phyloP scores from a whole-genome alignment of 257 asterid genomes.

The Sherardia arvensis region DNA sequence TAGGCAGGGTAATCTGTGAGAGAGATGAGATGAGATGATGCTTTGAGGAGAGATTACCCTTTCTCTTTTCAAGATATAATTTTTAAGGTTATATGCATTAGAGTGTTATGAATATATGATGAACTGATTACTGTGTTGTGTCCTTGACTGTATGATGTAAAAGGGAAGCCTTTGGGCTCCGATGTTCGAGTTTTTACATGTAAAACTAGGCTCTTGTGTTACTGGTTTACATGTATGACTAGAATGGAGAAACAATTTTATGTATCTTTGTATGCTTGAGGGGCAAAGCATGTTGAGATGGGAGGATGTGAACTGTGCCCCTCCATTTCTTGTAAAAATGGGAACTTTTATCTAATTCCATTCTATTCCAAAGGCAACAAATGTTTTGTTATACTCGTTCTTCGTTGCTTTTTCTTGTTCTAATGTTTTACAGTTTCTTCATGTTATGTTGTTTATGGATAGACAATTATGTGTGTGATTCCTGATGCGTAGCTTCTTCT shows the following conservation, averaged over 20 bases:
- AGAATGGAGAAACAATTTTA: constrained; percentile 5
- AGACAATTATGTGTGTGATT: too few relatives aligned
- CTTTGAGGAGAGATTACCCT: constrained; percentile 4
- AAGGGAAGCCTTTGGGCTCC: background rate
- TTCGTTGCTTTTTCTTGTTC: too few relatives aligned
- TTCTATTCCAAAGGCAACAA: constrained; percentile 4
- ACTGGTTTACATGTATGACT: constrained; percentile 16
- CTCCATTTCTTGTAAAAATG: constrained; percentile 15
- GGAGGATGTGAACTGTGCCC: constrained; percentile 12
- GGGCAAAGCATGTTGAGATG: constrained; percentile 8
- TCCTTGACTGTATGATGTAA: constrained; percentile 14
- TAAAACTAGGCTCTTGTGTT: constrained; percentile 10
- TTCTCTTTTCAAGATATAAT: background rate
- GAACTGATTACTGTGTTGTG: constrained; percentile 12
- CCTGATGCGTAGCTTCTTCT: background rate
- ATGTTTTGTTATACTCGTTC: background rate
- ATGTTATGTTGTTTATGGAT: background rate
- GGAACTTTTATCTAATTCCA: constrained; percentile 16
- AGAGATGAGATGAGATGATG: constrained; percentile 12
- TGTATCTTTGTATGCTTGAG: constrained; percentile 4
- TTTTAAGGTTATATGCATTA: constrained; percentile 6
- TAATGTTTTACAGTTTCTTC: too few relatives aligned
- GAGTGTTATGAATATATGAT: constrained; percentile 16
- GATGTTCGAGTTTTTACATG: constrained; percentile 12
- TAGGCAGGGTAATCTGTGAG: constrained; percentile 10